Evolutionary conservation across 2,329 filamentous ascomycete species (phyloP), one percentile per base, ranked within the genome.

Genomic region (Pseudocercospora fuligena): DNA sequence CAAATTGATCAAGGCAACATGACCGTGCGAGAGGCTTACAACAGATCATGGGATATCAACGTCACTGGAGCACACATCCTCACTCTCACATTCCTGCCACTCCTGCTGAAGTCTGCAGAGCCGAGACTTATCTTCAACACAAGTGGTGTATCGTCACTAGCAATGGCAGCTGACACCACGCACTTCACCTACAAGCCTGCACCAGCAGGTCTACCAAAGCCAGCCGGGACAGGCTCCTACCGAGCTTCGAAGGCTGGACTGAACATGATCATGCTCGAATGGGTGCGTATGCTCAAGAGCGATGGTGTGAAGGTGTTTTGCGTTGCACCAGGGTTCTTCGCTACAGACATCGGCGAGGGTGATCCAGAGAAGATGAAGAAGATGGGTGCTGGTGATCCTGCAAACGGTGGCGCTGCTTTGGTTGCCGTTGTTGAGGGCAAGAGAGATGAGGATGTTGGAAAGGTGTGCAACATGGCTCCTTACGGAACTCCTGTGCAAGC

Each of bases 41-140:
- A 74, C 33, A 69, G 69, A 23, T 61, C 72, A 4, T 79, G 76
- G 70, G 77, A 80, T 49, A 67, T 71, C 69, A 88, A 88, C 70
- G 82, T 85, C 6, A 74, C 83, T 0, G 82, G 85, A 11, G 14
- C 53, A 14, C 53, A 57, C 53, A n/a, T 82, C 40, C 68, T 82
- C 11, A 83, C 82, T 0, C 70, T 75, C 3, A 74, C 75, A 0
- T 80, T 82, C 64, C 66, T 76, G 11, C 84, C 85, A 0, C 75
- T 87, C 0, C 79, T 87, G 0, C 74, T 86, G 11, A 79, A 80
- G 56, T 82, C 81, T 0, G 59, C 76, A 0, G 80, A 82, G 12
- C 83, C 84, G 0, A 79, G 85, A 2, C 70, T 87, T 60, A 64
- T 86, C 49, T 87, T 87, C 75, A 57, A 57, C 53, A 57, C 53